Base-by-base conservation (phyloP, 768 basidiomycete species). In the Lentinula sp. region DNA sequence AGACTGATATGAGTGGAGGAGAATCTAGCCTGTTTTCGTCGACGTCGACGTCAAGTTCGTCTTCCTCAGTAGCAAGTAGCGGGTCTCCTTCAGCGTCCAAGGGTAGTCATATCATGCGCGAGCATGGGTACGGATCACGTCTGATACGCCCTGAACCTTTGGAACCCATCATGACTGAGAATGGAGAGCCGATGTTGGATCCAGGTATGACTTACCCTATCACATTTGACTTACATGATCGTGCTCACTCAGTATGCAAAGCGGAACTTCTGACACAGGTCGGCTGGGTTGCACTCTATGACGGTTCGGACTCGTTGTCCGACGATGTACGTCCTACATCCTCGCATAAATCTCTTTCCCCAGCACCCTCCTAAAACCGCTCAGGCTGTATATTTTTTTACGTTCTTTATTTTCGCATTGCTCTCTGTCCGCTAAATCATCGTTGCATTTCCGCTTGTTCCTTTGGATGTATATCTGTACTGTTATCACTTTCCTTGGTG, bases 201-300 rank as follows among this genome's bases (percentile, higher is more conserved):
- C 84, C 86, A 73, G 85, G 86, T 87, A 46, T 32, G 81, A 73
- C 16, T n/a, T 46, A 54, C n/a, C n/a, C 13, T n/a, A 39, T 8
- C 13, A 39, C 37, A 6, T 23, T 50, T 50, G 48, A 46, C 52
- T 45, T 43, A 39, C 3, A 12, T 20, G 23, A 49, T 67, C 67
- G 64, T 58, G 7, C 10, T 53, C 18, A 41, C 51, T 32, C 12
- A 53, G 33, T 28, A n/a, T 50, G 8, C 15, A 42, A 59, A 83
- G 85, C 84, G 59, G 85, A 87, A 64, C 73, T 87, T 58, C 74
- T 86, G 70, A 86, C 85, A 32, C 85, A 86, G 81, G 85, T 82
- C 60, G 68, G 70, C 72, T 45, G 43, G 50, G 50, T 58, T 57
- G 51, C 57, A 61, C 57, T 45, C 62, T 63, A 37, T 33, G 36